Evolutionary conservation across 768 basidiomycete species (phyloP), one percentile per base, ranked within the genome.

Genomic region (Termitomyces eurrhizus): DNA sequence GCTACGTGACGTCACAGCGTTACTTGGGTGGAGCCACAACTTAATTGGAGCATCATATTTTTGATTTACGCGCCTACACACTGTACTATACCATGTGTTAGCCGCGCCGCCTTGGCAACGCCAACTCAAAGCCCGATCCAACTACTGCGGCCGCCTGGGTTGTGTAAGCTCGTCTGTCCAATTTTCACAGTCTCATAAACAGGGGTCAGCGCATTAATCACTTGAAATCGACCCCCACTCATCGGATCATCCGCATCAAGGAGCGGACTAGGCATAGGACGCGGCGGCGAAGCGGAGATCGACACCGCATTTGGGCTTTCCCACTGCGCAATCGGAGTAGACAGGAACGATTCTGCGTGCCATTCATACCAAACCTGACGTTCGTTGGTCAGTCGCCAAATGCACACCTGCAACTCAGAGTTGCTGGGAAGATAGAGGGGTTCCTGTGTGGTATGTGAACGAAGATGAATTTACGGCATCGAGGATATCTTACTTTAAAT

Each of bases 281-380:
- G 58, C 13, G 67, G 61, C 18, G 66, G 58, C 41, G 73, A 61
- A 54, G 64, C 57, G 36, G 67, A 45, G 9, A 44, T 24, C 51
- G 59, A 55, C 21, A 36, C 59, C n/a, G 32, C 44, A 21, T 57
- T 53, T 33, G 35, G 39, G 24, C 45, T 54, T 2, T 63, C 56
- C 44, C 56, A 51, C 26, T 66, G 68, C 6, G 72, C 68, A 26
- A 73, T 58, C 39, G 83, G 78, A 18, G 88, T 77, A 5, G 90
- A 84, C 56, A 98, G 77, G 77, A 92, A 98, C 18, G 93, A 88
- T 68, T 98, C 95, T 0, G 94, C 95, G 69, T 90, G 88, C 97
- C 97, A 99, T 74, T 98, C 97, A 74, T 98, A 98, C 97, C 97
- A 99, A 14, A 99, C 92, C 66, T 90, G 89, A 18, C 86, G 85